These are phyloP conservation scores for Sarcomyxa edulis DNA, from an alignment of 768 basidiomycete genomes.

Conservation along the genomic window DNA sequence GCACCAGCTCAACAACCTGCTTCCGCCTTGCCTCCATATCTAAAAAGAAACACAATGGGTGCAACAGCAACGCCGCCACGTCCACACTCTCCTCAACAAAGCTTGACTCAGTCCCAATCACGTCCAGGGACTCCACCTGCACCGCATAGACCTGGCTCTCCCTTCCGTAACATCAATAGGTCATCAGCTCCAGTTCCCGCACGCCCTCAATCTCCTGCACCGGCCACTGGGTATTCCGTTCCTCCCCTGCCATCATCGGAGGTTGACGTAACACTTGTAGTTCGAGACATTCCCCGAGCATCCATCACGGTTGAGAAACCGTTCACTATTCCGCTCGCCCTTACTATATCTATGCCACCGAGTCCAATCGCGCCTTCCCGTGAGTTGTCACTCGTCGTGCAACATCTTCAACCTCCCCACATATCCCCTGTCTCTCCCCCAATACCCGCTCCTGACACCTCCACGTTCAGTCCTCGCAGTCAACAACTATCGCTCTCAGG, in stretches of 20 bases:
- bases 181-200: constrained; percentile 30
- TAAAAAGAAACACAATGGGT: constrained; percentile 51
- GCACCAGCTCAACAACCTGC: constrained; percentile 41
- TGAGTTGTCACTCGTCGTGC: constrained; percentile 50
- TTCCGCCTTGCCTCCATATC: constrained; percentile 72
- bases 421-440: constrained; percentile 16
- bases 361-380: no score
- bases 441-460: constrained; percentile 5
- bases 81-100: constrained; percentile 54
- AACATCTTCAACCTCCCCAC: constrained; percentile 52
- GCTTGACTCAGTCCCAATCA: no score
- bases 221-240: constrained; percentile 13
- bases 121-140: constrained; percentile 56
- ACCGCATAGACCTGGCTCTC: constrained; percentile 31
- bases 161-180: constrained; percentile 37
- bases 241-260: constrained; percentile 25
- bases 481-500: constrained; percentile 48
- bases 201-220: constrained; percentile 28
- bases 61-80: constrained; percentile 36
- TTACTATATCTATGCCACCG: constrained; percentile 45
- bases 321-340: constrained; percentile 50
- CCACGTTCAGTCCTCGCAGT: constrained; percentile 27
- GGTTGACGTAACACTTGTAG: constrained; percentile 54
- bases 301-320: constrained; percentile 47
- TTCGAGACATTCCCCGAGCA: constrained; percentile 42